Percentiles rank a stretch among this genome's conserved stretches.
phyloP scores from a whole-genome alignment of 495 filamentous ascomycete genomes.

The Aspergillus incahuasiensis region DNA sequence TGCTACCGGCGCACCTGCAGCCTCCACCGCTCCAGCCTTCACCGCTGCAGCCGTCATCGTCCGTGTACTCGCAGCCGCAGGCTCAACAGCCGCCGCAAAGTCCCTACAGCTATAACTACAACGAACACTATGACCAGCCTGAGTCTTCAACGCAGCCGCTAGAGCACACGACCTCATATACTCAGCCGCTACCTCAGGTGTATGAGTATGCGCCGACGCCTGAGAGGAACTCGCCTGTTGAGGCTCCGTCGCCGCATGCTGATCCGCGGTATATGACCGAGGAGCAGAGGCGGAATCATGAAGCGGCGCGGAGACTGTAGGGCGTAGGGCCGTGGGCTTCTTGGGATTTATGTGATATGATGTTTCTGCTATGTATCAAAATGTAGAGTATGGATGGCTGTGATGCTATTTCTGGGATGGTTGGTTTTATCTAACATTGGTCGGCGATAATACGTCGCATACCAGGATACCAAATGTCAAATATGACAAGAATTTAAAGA shows the following conservation, averaged over 20 bases:
- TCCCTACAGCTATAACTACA: constrained; percentile 15
- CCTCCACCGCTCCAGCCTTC: neutral
- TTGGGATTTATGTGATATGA: neutral
- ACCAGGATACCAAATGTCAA: neutral
- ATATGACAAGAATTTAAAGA: neutral
- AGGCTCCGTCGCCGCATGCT: neutral
- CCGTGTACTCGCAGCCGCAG: neutral
- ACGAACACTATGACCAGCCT: constrained; percentile 10
- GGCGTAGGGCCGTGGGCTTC: neutral
- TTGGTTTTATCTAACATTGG: neutral
- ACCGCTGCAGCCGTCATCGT: neutral
- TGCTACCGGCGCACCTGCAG: constrained; percentile 9
- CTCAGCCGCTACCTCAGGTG: neutral
- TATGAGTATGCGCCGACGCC: neutral
- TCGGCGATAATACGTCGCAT: neutral
- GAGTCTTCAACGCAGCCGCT: constrained; percentile 12
- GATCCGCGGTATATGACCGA: neutral
- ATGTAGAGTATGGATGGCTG: neutral
- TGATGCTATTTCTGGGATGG: neutral
- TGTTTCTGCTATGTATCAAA: neutral
- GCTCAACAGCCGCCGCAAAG: constrained; percentile 1
- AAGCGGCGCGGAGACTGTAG: constrained; percentile 1
- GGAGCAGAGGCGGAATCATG: neutral
- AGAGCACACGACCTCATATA: constrained; percentile 10
- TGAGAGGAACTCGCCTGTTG: constrained; percentile 3